Percentiles rank a stretch among this genome's conserved stretches.
phyloP scores from a whole-genome alignment of 176 grass and related monocot genomes.

The Saccharum officinarum region DNA sequence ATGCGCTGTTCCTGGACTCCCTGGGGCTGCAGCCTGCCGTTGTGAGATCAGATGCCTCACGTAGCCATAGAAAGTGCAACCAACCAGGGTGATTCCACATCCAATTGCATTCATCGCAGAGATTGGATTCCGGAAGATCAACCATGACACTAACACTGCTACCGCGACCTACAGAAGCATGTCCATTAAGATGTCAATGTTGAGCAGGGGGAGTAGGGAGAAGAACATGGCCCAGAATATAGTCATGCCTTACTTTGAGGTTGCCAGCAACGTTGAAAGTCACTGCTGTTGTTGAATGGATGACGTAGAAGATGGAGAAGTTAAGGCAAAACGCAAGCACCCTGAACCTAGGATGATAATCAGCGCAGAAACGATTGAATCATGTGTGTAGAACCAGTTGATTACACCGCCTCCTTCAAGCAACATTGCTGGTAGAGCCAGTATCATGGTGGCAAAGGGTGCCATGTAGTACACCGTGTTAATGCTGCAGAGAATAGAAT shows the following conservation, averaged over 20 bases:
- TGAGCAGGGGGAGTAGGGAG: neutral
- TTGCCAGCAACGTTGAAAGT: conserved; percentile 98
- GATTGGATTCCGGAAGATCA: conserved; percentile 95
- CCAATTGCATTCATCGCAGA: conserved; percentile 85
- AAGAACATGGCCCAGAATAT: neutral
- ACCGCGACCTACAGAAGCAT: conserved; percentile 71
- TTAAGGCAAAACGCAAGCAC: conserved; percentile 94
- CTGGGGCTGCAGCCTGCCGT: conserved; percentile 42
- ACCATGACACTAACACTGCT: conserved; percentile 83
- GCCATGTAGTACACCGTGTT: conserved; percentile 99
- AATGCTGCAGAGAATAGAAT: conserved; percentile 60
- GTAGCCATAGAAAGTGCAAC: conserved; percentile 97
- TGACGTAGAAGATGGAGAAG: conserved; percentile 98
- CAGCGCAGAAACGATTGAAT: conserved; percentile 51
- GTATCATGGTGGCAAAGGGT: conserved; percentile 95
- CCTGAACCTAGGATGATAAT: conserved; percentile 79
- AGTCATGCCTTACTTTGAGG: conserved; percentile 67
- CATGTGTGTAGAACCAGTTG: conserved; percentile 90
- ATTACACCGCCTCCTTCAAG: conserved; percentile 78
- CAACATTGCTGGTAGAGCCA: conserved; percentile 76
- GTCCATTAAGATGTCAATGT: conserved; percentile 2
- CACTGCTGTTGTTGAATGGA: conserved; percentile 95
- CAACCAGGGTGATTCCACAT: conserved; percentile 75
- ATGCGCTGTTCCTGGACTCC: neutral
- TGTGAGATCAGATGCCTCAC: conserved; percentile 73